Evolutionary conservation across 2,329 filamentous ascomycete genomes (phyloP), one percentile per base, ranked within the genome.

Genomic region (Aspergillus tubingensis): DNA sequence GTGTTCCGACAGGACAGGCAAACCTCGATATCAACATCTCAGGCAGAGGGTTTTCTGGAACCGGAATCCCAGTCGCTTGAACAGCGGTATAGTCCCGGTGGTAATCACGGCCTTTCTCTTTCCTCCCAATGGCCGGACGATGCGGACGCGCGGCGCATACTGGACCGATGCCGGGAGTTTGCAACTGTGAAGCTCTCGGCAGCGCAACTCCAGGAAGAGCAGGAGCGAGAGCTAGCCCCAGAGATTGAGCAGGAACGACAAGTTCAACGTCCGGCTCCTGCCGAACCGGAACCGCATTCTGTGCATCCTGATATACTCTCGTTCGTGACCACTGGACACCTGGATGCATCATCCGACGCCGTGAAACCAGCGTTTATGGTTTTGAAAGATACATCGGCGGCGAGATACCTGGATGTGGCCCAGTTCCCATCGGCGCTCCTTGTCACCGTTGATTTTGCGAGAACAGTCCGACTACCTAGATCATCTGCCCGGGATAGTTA

Each of bases 161-260:
- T 51, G 21, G 54, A 50, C 32, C 54, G 63, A 36, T 82, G 79
- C 59, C 52, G 62, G 0, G 69, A 80, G 10, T 79, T 81, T 56
- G 70, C 69, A 0, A 63, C 72, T 2, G 41, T 64, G 0, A 64
- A 72, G 2, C 66, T 79, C 25, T 64, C 70, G 1, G 67, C 76
- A 0, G 75, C 77, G 0, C 73, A 74, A 0, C 72, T 90, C 75
- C 84, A 66, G 15, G 65, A 91, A 66, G 89, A 91, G 59, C 87
- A 91, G 64, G 88, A 91, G 68, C 80, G 88, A 0, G 89, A 91
- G 62, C 76, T 91, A 0, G 79, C 85, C 0, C 86, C 86, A 0
- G 88, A 92, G 62, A 80, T 85, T 0, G 85, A 91, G 64, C 74
- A 82, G 25, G 85, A 91, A 66, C 76, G 80, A 1, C 75, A 89